Conservation (phyloP, 1,284 basidiomycete genomes). For the Hemileia vastatrix region DNA sequence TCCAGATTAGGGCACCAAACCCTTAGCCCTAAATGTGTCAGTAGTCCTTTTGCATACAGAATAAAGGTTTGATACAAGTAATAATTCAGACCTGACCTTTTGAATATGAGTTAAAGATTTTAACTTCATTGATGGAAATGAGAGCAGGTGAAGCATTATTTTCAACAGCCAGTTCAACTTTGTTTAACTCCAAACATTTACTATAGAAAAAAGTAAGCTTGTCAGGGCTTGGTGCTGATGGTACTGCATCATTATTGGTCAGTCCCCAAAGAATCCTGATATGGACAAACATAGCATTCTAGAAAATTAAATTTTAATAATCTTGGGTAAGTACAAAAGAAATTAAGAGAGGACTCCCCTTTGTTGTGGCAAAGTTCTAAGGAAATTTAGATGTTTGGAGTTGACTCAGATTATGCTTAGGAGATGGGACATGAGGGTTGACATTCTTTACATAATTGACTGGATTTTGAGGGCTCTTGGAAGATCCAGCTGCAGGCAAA, state of each 20-base stretch:
- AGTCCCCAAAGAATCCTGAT: slow-evolving; percentile 15
- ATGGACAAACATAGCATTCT: slow-evolving; percentile 14
- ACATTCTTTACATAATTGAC: too few relatives aligned
- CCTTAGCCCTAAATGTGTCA: neutral
- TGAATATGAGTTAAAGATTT: neutral
- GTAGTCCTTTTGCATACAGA: neutral
- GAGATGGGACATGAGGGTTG: too few relatives aligned
- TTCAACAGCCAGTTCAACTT: slow-evolving; percentile 1
- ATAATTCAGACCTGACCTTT: neutral
- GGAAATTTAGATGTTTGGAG: too few relatives aligned
- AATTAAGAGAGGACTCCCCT: too few relatives aligned
- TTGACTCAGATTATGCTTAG: too few relatives aligned
- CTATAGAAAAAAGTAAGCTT: neutral
- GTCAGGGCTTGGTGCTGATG: neutral
- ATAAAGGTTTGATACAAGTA: too few relatives aligned
- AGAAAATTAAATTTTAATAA: too few relatives aligned
- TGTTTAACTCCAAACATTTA: neutral
- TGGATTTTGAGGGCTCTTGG: too few relatives aligned
- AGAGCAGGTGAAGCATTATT: neutral
- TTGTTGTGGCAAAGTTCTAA: too few relatives aligned
- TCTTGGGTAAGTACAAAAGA: too few relatives aligned
- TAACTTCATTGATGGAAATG: neutral
- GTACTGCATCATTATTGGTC: slow-evolving; percentile 7
- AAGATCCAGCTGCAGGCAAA: too few relatives aligned
- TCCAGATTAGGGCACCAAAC: neutral